Conservation (phyloP, 352 stramenopile species). For the Phytophthora idaei region DNA sequence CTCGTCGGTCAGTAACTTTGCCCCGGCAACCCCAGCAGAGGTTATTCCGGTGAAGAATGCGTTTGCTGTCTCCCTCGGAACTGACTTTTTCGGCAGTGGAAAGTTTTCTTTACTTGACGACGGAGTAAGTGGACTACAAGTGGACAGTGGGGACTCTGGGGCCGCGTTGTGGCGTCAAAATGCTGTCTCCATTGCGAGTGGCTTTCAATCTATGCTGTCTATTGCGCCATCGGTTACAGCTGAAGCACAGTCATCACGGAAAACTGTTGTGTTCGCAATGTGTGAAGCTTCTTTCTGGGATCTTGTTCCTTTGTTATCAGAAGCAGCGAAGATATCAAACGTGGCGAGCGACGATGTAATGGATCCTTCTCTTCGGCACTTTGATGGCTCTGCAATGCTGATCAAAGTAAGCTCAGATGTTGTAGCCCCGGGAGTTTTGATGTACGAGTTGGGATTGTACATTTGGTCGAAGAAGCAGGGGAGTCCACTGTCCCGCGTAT, state of each 20-base stretch:
- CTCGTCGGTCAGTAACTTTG: constrained; percentile 34
- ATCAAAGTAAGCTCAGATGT: constrained; percentile 41
- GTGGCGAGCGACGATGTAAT: constrained; percentile 2
- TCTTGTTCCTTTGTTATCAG: constrained; percentile 53
- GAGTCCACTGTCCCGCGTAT: constrained; percentile 43
- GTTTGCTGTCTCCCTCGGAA: constrained; percentile 45
- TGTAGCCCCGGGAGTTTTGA: constrained; percentile 23
- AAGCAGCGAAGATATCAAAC: constrained; percentile 48
- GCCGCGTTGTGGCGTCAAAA: constrained; percentile 65
- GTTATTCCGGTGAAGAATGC: constrained; percentile 49
- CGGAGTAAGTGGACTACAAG: constrained; percentile 26
- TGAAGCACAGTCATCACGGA: constrained; percentile 21
- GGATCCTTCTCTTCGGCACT: constrained; percentile 22
- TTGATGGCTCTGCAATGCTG: constrained; percentile 45
- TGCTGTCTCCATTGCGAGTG: constrained; percentile 39
- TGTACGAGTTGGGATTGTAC: constrained; percentile 51
- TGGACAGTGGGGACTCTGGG: constrained; percentile 31
- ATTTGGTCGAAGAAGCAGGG: constrained; percentile 48
- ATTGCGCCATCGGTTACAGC: constrained; percentile 27
- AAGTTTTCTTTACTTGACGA: constrained; percentile 44
- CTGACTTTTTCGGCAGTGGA: constrained; percentile 50
- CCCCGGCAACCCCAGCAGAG: constrained; percentile 29
- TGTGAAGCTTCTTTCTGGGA: constrained; percentile 79
- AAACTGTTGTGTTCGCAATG: constrained; percentile 61
- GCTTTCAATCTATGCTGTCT: constrained; percentile 59